Evolutionary conservation across 768 basidiomycete species (phyloP).

Genomic region (Panus rudis): DNA sequence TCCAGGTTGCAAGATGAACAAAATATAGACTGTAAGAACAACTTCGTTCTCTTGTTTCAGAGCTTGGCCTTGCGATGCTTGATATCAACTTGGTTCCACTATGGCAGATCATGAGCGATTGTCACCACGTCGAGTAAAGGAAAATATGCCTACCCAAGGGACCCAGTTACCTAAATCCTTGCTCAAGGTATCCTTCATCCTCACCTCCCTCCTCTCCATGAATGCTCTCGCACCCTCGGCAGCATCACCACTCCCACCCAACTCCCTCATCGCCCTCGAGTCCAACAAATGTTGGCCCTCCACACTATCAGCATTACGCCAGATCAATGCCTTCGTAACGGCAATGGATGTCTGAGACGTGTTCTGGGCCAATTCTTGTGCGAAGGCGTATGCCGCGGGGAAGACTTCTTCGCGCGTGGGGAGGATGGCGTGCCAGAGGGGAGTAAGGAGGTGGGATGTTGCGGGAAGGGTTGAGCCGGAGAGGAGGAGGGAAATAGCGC

Average conservation of each 20-base stretch:
- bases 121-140: not conserved
- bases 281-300: slow-evolving; percentile 52
- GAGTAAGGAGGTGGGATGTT: slow-evolving; percentile 35
- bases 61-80: slow-evolving; percentile 31
- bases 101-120: not conserved
- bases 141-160: slow-evolving; percentile 37
- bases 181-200: slow-evolving; percentile 39
- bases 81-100: slow-evolving; percentile 35
- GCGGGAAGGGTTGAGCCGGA: slow-evolving; percentile 39
- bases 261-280: slow-evolving; percentile 38
- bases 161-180: slow-evolving; percentile 35
- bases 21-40: no score
- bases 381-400: slow-evolving; percentile 44
- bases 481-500: slow-evolving; percentile 44
- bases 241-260: slow-evolving; percentile 34
- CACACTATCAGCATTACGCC: slow-evolving; percentile 39
- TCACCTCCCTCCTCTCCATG: slow-evolving; percentile 37
- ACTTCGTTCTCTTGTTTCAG: slow-evolving; percentile 12
- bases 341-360: slow-evolving; percentile 47
- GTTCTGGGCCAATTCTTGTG: slow-evolving; percentile 42
- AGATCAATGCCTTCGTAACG: slow-evolving; percentile 44
- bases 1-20: not conserved
- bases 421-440: slow-evolving; percentile 41
- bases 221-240: slow-evolving; percentile 44
- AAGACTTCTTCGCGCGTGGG: slow-evolving; percentile 45